Evolutionary conservation across 352 stramenopile species (phyloP), one percentile per base, ranked within the genome.

Genomic region (Bremia lactucae): DNA sequence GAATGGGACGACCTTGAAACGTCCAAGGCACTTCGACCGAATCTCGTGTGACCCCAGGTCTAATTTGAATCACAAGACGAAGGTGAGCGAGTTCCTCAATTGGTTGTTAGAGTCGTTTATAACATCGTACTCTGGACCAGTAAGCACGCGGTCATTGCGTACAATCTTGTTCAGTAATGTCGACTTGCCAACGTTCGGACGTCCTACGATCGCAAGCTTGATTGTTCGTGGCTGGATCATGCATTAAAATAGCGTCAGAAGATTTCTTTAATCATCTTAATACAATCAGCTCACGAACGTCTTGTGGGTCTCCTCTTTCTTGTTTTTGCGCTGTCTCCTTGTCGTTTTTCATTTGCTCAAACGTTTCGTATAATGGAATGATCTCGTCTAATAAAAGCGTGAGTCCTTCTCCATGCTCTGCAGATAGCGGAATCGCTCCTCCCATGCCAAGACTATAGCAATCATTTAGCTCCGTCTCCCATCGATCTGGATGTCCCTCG

Each of bases 111-210:
- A 16, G 22, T 15, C 13, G 6, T 18, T 42, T 10, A 4, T 3
- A 78, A n/a, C n/a, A n/a, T n/a, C 73, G 34, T 71, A 89, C 77
- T 90, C 74, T 44, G 78, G 78, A 6, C 78, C 78, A 3, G 78
- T 90, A 13, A 90, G 61, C 26, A 90, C 78, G 19, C 78, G 71
- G 42, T 90, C 73, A 14, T 78, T 83, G 48, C 74, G 72, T 36
- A 90, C 72, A 31, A 90, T 83, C 14, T 74, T 68, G 69, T 90
- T 90, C 18, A 90, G 66, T 24, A 90, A 49, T 26, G 77, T 90
- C 0, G 74, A 87, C 59, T 83, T 87, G 60, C 77, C 77, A 9
- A 89, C 77, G 34, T 89, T 89, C 0, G 77, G 77, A 6, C 77
- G 72, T 1, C 77, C 77, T 0, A 89, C 77, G 38, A 89, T 89